Base-by-base conservation (phyloP, 768 basidiomycete species). In the Multifurca ochricompacta region DNA sequence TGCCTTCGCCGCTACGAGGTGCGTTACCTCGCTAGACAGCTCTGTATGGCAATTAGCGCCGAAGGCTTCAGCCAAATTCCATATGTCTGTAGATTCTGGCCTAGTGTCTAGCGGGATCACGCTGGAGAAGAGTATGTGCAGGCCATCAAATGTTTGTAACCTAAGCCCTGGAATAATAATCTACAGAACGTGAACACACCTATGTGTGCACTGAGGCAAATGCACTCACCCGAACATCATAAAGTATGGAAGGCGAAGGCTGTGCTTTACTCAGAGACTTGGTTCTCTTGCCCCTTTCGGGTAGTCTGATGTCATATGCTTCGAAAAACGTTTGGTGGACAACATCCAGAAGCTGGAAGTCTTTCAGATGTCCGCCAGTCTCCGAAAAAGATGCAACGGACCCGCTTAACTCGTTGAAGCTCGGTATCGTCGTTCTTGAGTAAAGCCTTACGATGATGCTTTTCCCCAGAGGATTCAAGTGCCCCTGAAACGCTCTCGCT, bases 1-100 rank as follows among this genome's bases (percentile, higher is more conserved):
- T 39, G 90, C 89, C 77, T 92, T 91, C 8, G 85, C 88, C 19
- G 92, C 87, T 19, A 99, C 91, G 35, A 97, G 85, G 63, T 99
- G 96, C 0, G 95, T 98, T 19, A 88, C 78, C 2, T 76, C 70
- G 25, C 67, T 68, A 4, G 74, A 76, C 36, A 96, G 66, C 59
- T 91, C 83, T 14, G 78, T 83, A 43, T 82, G 78, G 67, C 86
- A 90, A 43, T 73, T 74, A 2, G 95, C 95, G 8, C 95, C 95
- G 62, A 96, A 98, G 70, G 87, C 84, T 44, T 78, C 76, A 11
- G 95, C 91, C 66, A 85, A 76, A 61, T 80, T 76, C 91, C 91
- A 95, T 46, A 91, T 81, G 63, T 92, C 91, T 47, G 79, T 88
- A 44, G 75, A 74, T 67, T 92, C 85, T 34, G 91, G 87, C 52